These are phyloP conservation scores for Ruellia speciosa DNA, from an alignment of 305 asterid species.

Conservation along the genomic window DNA sequence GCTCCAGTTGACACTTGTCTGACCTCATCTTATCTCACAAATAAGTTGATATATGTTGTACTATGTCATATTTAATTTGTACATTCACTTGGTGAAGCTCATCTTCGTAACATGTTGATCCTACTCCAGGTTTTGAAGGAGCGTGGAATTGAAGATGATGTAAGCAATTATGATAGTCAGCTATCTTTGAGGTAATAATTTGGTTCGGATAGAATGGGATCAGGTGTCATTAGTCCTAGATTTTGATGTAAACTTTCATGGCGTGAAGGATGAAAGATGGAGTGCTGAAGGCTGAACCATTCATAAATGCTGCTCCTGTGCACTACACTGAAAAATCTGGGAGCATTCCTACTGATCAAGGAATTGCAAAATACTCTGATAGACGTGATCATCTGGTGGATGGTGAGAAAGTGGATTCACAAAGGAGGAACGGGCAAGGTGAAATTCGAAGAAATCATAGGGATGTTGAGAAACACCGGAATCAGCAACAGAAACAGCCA, in stretches of 20 bases:
- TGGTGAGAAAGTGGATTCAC: slow-evolving; percentile 47
- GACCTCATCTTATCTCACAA: background rate
- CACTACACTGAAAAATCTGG: slow-evolving; percentile 41
- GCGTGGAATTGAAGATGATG: slow-evolving; percentile 53
- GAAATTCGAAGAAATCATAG: slow-evolving; percentile 53
- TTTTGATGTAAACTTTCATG: background rate
- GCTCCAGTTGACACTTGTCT: background rate
- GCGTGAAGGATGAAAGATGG: slow-evolving; percentile 52
- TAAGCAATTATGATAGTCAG: slow-evolving; percentile 40
- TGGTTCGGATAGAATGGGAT: background rate
- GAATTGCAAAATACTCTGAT: slow-evolving; percentile 36
- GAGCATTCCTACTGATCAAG: slow-evolving; percentile 29
- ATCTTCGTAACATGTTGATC: background rate
- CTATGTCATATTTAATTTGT: background rate
- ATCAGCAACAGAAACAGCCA: slow-evolving; percentile 28
- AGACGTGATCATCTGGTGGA: slow-evolving; percentile 53
- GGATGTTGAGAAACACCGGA: slow-evolving; percentile 45
- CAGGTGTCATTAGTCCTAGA: background rate
- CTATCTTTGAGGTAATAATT: slow-evolving; percentile 42
- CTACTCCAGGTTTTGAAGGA: slow-evolving; percentile 59
- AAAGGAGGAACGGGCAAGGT: slow-evolving; percentile 47
- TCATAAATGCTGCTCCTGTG: slow-evolving; percentile 29
- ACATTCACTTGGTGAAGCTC: background rate
- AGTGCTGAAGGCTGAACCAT: slow-evolving; percentile 34
- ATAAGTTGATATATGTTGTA: too few relatives aligned